A percentile compares a stretch with the other conserved stretches of the same genome.
Conservation (phyloP, 371 early-diverging fungal species). For the Lichtheimia corymbifera region DNA sequence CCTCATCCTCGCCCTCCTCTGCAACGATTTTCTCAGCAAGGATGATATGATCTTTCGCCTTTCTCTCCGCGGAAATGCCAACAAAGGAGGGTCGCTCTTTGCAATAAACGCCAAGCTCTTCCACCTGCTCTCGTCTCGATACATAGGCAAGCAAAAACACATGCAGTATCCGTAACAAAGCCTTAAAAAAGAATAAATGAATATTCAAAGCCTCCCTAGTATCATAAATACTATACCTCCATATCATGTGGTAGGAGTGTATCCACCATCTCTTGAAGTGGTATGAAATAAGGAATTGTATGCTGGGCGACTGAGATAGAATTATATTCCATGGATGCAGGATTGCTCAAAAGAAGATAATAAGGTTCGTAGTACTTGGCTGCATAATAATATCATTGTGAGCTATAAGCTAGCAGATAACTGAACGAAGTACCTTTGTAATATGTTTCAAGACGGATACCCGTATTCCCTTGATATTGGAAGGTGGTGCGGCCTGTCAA, state of each 20-base stretch:
- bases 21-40: neutral
- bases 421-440: slow-evolving; percentile 20
- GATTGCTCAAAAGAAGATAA: slow-evolving; percentile 23
- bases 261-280: slow-evolving; percentile 16
- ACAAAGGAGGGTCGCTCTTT: neutral
- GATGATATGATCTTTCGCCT: neutral
- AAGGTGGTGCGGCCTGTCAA: slow-evolving; percentile 34
- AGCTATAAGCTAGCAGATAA: neutral
- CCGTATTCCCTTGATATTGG: slow-evolving; percentile 22
- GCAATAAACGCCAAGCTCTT: slow-evolving; percentile 14
- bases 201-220: neutral
- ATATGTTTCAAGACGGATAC: slow-evolving; percentile 48
- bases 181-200: slow-evolving; percentile 15
- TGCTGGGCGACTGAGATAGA: slow-evolving; percentile 19
- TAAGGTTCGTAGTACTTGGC: slow-evolving; percentile 35
- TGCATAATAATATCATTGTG: neutral
- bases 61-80: neutral
- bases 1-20: neutral
- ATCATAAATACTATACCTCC: slow-evolving; percentile 20
- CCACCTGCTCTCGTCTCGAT: slow-evolving; percentile 31
- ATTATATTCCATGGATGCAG: no score
- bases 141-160: slow-evolving; percentile 41
- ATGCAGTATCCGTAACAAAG: slow-evolving; percentile 38
- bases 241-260: slow-evolving; percentile 26
- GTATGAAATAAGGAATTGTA: slow-evolving; percentile 43